Conservation (phyloP, 2,329 filamentous ascomycete genomes). For the Phaeomoniella chlamydospora region DNA sequence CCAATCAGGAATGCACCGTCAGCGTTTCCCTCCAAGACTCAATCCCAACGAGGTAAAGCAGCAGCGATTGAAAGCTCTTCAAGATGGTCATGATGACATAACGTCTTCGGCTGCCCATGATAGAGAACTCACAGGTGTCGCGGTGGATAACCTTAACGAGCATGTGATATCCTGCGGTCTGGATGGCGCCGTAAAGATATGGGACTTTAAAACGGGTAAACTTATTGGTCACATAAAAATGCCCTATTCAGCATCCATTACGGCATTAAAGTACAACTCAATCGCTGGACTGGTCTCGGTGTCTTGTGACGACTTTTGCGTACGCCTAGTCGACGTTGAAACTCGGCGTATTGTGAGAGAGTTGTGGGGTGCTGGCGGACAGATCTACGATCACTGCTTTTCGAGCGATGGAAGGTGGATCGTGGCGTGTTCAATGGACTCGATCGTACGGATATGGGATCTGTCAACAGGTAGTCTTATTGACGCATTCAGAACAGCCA, state of each 20-base stretch:
- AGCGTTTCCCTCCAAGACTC: constrained; percentile 68
- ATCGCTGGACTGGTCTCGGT: constrained; percentile 77
- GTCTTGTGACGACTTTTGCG: constrained; percentile 74
- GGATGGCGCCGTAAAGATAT: constrained; percentile 93
- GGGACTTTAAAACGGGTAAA: constrained; percentile 79
- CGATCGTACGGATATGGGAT: constrained; percentile 79
- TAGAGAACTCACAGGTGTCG: constrained; percentile 68
- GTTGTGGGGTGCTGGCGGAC: constrained; percentile 64
- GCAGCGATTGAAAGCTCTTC: constrained; percentile 27
- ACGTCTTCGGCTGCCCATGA: constrained; percentile 54
- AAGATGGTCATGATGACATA: constrained; percentile 44
- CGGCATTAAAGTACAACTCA: constrained; percentile 64
- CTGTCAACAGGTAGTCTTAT: constrained; percentile 90
- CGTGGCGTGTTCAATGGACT: constrained; percentile 70
- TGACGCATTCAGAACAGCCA: constrained; percentile 70
- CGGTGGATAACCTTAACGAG: constrained; percentile 81
- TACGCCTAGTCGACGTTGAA: constrained; percentile 79
- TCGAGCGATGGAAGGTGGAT: constrained; percentile 92
- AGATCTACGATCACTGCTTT: constrained; percentile 72
- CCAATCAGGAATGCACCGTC: constrained; percentile 79
- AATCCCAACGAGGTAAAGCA: constrained; percentile 67
- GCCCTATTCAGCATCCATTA: constrained; percentile 62
- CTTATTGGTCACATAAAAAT: constrained; percentile 72
- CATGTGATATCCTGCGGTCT: constrained; percentile 72
- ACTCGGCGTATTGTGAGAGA: constrained; percentile 86